Evolutionary conservation across 2,329 filamentous ascomycete genomes (phyloP).

Genomic region (Cryphonectria naterciae): DNA sequence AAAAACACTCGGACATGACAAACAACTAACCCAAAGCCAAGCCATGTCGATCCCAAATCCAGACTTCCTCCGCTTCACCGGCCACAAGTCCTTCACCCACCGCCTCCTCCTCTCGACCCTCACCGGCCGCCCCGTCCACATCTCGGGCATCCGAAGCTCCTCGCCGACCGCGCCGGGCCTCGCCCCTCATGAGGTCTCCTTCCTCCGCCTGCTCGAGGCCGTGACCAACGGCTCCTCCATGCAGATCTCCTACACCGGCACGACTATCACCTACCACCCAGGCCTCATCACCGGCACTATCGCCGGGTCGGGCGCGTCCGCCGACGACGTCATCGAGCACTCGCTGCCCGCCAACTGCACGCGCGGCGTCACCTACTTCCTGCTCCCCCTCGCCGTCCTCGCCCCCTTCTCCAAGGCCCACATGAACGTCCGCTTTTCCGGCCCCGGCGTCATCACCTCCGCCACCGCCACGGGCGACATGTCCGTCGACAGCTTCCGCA

Average conservation of each 20-base stretch:
- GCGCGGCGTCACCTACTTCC: constrained; percentile 87
- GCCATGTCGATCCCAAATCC: constrained; percentile 50
- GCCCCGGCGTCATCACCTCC: constrained; percentile 89
- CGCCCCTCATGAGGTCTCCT: constrained; percentile 89
- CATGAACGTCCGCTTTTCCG: constrained; percentile 87
- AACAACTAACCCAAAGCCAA: constrained; percentile 27
- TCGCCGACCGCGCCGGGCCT: constrained; percentile 88
- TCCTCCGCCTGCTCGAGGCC: constrained; percentile 90
- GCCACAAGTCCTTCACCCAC: constrained; percentile 80
- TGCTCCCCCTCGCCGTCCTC: constrained; percentile 85
- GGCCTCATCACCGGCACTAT: constrained; percentile 88
- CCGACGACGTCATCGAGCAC: constrained; percentile 79
- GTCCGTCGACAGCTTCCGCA: constrained; percentile 90
- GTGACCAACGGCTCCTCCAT: constrained; percentile 94
- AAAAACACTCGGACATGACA: background rate
- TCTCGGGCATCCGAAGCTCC: constrained; percentile 88
- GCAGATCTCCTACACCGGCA: constrained; percentile 96
- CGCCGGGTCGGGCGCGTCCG: constrained; percentile 70
- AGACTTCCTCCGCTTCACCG: constrained; percentile 75
- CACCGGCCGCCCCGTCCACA: constrained; percentile 85
- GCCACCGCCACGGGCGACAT: constrained; percentile 84
- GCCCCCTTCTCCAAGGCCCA: constrained; percentile 92
- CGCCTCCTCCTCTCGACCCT: constrained; percentile 89
- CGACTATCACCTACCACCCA: constrained; percentile 87
- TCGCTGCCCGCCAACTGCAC: constrained; percentile 76